phyloP scores from a whole-genome alignment of 306 rosid species.

The Pueraria montana region DNA sequence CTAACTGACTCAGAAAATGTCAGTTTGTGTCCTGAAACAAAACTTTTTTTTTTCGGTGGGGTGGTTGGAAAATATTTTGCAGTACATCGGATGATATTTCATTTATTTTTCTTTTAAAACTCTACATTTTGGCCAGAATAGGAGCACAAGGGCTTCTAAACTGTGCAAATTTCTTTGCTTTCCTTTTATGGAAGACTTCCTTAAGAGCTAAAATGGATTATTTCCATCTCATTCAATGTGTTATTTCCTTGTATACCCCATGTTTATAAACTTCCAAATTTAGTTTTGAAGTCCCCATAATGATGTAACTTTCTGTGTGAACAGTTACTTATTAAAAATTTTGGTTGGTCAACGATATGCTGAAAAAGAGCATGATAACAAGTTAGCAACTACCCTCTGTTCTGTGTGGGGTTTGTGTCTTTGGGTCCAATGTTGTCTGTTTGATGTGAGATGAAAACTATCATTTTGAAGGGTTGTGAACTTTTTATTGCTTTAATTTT shows the following conservation, averaged over 20 bases:
- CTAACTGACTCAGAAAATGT: neutral
- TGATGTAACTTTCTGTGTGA: neutral
- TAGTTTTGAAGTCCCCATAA: neutral
- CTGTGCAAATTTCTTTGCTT: neutral
- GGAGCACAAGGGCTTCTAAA: conserved; percentile 3
- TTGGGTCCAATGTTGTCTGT: neutral
- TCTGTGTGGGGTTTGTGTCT: neutral
- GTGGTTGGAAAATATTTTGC: neutral
- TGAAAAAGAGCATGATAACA: neutral
- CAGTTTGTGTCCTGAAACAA: neutral
- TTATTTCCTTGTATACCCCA: too few species aligned
- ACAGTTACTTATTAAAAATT: neutral
- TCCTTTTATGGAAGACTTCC: conserved; percentile 15
- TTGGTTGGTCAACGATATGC: neutral
- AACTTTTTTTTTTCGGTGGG: neutral
- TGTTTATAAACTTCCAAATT: neutral
- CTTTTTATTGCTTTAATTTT: neutral
- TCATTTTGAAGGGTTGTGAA: neutral
- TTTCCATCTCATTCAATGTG: neutral
- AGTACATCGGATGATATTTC: neutral
- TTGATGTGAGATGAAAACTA: neutral
- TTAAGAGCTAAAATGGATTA: neutral
- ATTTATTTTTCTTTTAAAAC: neutral
- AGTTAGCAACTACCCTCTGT: neutral
- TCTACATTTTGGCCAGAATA: neutral